Base-by-base conservation (phyloP, 495 filamentous ascomycete species). In the Xylaria venustula region DNA sequence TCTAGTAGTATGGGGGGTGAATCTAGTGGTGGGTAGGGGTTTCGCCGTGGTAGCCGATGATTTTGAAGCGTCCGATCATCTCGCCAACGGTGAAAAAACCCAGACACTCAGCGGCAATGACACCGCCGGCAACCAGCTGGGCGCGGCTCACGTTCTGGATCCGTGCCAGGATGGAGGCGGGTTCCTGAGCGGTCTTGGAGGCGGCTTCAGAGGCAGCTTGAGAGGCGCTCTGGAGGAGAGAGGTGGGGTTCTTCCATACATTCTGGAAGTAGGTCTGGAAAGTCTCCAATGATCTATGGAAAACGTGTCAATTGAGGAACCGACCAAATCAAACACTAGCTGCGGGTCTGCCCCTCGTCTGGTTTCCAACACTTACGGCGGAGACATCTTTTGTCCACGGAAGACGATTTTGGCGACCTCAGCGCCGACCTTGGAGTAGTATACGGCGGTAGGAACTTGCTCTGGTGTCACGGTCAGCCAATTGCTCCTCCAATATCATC, bases 71-170 rank as follows among this genome's bases (percentile, higher is more conserved):
- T 59, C 94, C 94, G 65, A 98, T 88, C 77, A 99, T 98, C 84
- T 97, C 92, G 59, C 94, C 94, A 22, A 99, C 85, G 17, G 92
- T 93, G 84, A 98, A 99, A 84, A 99, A 98, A 54, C 94, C 94
- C 59, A 99, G 75, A 50, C 91, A 83, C 80, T 99, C 94, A 37
- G 93, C 93, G 40, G 77, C 70, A 60, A 96, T 75, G 54, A 99
- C 89, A 70, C 88, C 90, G 54, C 78, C 86, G 22, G 89, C 71
- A 25, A 81, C 82, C 55, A 92, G 62, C 73, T 96, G 85, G 70
- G 85, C 79, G 49, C 74, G 79, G 74, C 82, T 88, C 68, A 93
- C 52, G 75, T 87, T 90, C 69, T 91, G 84, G 62, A 89, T 70
- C 59, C 80, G 81, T 70, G 85, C 78, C 59, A 94, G 69, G 63